Conservation (phyloP, 164 flowering plant genomes). For the Chimonanthus praecox region DNA sequence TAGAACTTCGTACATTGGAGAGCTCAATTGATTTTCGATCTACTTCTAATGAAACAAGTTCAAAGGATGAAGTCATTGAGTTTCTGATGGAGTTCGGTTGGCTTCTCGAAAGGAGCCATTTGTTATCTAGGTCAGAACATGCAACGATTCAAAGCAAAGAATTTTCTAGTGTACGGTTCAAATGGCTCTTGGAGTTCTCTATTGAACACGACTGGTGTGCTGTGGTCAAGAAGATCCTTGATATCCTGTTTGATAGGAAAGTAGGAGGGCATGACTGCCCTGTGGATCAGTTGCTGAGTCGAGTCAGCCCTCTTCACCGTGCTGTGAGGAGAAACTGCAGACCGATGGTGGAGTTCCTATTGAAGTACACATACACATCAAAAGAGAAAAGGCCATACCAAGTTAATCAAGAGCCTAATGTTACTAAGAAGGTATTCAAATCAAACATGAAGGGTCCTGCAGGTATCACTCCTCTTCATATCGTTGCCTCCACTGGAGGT, state of each 20-base stretch:
- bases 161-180: slow-evolving; percentile 49
- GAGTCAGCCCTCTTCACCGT: slow-evolving; percentile 55
- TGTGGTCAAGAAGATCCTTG: slow-evolving; percentile 60
- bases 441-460: slow-evolving; percentile 56
- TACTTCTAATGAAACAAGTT: slow-evolving; percentile 16
- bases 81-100: slow-evolving; percentile 81
- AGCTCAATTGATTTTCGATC: slow-evolving; percentile 32
- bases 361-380: slow-evolving; percentile 47
- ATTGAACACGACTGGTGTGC: slow-evolving; percentile 77
- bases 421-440: slow-evolving; percentile 26
- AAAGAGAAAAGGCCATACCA: slow-evolving; percentile 12
- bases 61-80: slow-evolving; percentile 41
- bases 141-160: slow-evolving; percentile 18
- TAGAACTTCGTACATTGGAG: slow-evolving; percentile 64
- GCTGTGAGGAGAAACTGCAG: slow-evolving; percentile 60
- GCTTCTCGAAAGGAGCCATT: slow-evolving; percentile 56
- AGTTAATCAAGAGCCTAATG: background rate
- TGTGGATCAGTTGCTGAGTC: slow-evolving; percentile 33
- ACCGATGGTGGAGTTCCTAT: slow-evolving; percentile 55
- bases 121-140: slow-evolving; percentile 30
- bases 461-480: slow-evolving; percentile 79
- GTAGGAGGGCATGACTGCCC: slow-evolving; percentile 34
- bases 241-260: slow-evolving; percentile 42
- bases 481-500: slow-evolving; percentile 52
- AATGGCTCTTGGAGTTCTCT: slow-evolving; percentile 64